These are phyloP conservation scores for Eustoma russellianum DNA, from an alignment of 257 asterid species.

Conservation along the genomic window DNA sequence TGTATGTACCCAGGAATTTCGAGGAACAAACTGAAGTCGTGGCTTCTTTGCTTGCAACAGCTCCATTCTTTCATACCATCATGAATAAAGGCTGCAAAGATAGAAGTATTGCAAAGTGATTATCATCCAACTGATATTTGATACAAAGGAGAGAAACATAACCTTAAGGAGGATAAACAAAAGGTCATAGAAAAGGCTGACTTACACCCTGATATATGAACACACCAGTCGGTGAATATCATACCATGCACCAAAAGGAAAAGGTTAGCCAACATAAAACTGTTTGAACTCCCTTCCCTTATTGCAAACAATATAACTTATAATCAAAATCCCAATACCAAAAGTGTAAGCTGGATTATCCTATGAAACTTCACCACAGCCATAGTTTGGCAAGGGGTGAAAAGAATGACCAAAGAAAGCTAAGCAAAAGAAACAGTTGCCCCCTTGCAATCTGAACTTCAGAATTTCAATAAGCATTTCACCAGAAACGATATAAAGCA, in stretches of 20 bases:
- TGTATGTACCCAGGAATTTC: slow-evolving; percentile 75
- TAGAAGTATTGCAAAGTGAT: no score
- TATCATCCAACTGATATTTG: neutral
- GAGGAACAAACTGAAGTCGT: slow-evolving; percentile 79
- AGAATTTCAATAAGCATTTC: no score
- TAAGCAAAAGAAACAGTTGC: no score
- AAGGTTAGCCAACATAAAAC: neutral
- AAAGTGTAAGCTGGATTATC: no score
- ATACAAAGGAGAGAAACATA: neutral
- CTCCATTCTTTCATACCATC: slow-evolving; percentile 99
- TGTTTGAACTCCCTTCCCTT: no score
- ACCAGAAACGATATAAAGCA: no score
- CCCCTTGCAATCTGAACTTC: no score
- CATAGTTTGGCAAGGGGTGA: no score
- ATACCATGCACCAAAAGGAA: slow-evolving; percentile 12
- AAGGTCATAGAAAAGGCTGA: slow-evolving; percentile 9
- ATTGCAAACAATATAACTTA: no score
- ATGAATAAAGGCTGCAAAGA: slow-evolving; percentile 74
- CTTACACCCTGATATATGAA: slow-evolving; percentile 29
- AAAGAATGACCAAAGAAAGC: no score
- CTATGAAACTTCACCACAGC: no score
- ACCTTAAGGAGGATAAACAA: neutral
- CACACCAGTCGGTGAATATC: slow-evolving; percentile 3
- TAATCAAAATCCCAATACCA: no score
- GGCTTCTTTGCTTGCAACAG: slow-evolving; percentile 95